phyloP scores from a whole-genome alignment of 192 early-diverging fungal species.

The Powellomyces hirtus region DNA sequence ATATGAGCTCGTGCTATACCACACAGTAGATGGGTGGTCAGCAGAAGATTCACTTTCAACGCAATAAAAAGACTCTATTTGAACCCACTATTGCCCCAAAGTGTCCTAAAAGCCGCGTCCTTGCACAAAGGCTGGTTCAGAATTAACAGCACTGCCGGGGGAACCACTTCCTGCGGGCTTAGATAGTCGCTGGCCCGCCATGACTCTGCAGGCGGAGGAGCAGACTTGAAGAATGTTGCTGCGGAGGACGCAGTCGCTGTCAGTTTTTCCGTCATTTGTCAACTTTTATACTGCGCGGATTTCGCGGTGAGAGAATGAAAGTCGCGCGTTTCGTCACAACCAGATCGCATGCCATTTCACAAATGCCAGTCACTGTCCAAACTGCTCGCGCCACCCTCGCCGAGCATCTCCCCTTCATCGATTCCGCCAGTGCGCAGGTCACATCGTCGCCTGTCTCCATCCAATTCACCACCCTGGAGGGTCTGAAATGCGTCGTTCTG shows the following conservation, averaged over 20 bases:
- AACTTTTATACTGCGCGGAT: no score
- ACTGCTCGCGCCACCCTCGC: not conserved
- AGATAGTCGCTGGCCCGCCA: no score
- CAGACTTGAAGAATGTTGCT: no score
- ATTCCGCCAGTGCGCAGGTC: not conserved
- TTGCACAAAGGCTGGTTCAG: constrained; percentile 69
- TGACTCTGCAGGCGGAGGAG: no score
- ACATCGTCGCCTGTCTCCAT: not conserved
- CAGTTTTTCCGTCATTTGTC: no score
- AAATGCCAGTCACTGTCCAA: no score
- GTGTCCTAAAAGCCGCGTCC: constrained; percentile 1
- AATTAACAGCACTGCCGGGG: constrained; percentile 49
- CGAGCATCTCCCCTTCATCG: not conserved
- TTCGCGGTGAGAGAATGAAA: no score
- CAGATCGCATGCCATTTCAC: no score
- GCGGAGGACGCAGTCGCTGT: no score
- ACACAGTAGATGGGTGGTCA: constrained; percentile 39
- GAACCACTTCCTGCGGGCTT: no score
- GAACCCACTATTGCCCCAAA: constrained; percentile 37
- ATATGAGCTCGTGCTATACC: constrained; percentile 53
- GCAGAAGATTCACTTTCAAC: constrained; percentile 31
- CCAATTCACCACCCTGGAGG: not conserved
- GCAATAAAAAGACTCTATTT: not conserved
- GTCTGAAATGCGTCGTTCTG: not conserved
- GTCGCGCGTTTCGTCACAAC: no score